A percentile compares a stretch with the other conserved stretches of the same genome.
Conservation (phyloP, 2,329 filamentous ascomycete species). For the Periconia digitata region DNA sequence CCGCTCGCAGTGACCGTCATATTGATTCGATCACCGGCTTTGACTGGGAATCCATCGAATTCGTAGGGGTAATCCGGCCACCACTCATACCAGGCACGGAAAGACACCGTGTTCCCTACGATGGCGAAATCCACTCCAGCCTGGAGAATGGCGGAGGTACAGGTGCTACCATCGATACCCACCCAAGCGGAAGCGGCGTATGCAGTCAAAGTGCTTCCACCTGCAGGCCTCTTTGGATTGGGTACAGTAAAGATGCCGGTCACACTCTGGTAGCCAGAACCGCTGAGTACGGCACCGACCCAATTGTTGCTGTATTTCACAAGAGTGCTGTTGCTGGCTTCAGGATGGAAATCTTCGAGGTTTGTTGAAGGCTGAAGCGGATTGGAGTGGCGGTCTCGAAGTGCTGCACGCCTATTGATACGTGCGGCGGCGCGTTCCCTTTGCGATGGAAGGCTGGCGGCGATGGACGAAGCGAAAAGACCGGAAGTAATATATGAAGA, state of each 20-base stretch:
- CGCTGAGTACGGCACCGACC: slow-evolving; percentile 58
- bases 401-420: too few species aligned
- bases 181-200: slow-evolving; percentile 58
- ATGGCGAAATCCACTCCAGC: slow-evolving; percentile 60
- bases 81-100: slow-evolving; percentile 65
- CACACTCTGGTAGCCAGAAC: slow-evolving; percentile 55
- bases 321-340: slow-evolving; percentile 26
- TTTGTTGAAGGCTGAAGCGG: too few species aligned
- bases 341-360: too few species aligned
- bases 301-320: slow-evolving; percentile 60
- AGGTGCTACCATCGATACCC: slow-evolving; percentile 64
- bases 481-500: too few species aligned
- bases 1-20: slow-evolving; percentile 45
- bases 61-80: slow-evolving; percentile 59
- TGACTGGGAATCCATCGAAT: slow-evolving; percentile 51
- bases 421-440: too few species aligned
- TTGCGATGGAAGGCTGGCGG: too few species aligned
- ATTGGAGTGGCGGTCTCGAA: too few species aligned
- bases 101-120: slow-evolving; percentile 39
- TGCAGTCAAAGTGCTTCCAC: slow-evolving; percentile 41
- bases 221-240: slow-evolving; percentile 24
- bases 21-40: slow-evolving; percentile 49
- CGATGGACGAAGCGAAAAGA: too few species aligned
- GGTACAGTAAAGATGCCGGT: slow-evolving; percentile 56
- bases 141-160: slow-evolving; percentile 56